Evolutionary conservation across 106 monocot genomes (phyloP).

Genomic region (Chionographis japonica): DNA sequence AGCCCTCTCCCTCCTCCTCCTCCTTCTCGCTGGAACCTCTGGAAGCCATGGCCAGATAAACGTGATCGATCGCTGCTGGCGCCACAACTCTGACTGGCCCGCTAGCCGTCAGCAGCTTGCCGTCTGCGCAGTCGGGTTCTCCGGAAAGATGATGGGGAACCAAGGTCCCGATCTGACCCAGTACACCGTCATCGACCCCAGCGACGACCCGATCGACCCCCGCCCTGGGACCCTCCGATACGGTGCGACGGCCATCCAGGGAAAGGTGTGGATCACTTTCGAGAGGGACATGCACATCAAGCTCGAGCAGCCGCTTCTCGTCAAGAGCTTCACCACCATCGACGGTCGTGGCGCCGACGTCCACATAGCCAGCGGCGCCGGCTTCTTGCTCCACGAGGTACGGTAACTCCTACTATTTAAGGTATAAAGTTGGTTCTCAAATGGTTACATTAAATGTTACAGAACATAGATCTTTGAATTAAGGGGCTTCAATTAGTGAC

Average conservation of each 20-base stretch:
- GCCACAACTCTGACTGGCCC: constrained; percentile 16
- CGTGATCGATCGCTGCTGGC: constrained; percentile 32
- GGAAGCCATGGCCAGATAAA: constrained; percentile 5
- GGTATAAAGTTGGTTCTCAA: too few species aligned
- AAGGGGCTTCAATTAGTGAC: neutral
- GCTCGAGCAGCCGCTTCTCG: constrained; percentile 20
- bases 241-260: constrained; percentile 14
- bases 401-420: neutral
- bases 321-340: constrained; percentile 37
- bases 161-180: constrained; percentile 10
- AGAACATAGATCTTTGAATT: neutral
- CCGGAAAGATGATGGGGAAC: constrained; percentile 37
- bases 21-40: neutral
- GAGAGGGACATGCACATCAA: constrained; percentile 25
- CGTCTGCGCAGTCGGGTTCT: constrained; percentile 29
- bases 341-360: constrained; percentile 32
- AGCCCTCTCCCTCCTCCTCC: constrained; percentile 14
- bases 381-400: constrained; percentile 30
- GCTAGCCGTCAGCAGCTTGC: constrained; percentile 24
- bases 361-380: constrained; percentile 29
- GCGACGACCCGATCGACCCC: constrained; percentile 27
- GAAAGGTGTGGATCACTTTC: constrained; percentile 44
- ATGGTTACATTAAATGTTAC: neutral
- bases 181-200: constrained; percentile 30
- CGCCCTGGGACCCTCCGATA: constrained; percentile 29